These are phyloP conservation scores for Euphorbia corollata DNA, from an alignment of 441 rosid species.

Conservation along the genomic window DNA sequence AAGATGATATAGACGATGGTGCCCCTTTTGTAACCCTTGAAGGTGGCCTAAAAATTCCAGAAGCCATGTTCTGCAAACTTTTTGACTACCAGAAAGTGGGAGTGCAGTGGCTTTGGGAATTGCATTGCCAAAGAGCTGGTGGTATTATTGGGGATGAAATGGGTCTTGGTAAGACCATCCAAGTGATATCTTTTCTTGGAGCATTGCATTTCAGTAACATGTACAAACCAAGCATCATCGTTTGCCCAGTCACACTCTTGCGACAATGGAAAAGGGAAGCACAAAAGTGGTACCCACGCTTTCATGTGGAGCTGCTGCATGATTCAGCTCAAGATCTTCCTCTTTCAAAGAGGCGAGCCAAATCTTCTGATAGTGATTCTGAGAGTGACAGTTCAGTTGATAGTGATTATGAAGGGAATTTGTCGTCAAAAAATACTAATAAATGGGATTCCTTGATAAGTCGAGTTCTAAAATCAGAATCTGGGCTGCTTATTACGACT, in stretches of 20 bases:
- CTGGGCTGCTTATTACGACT: slow-evolving; percentile 81
- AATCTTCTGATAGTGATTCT: slow-evolving; percentile 55
- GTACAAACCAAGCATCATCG: slow-evolving; percentile 85
- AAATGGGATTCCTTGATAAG: slow-evolving; percentile 81
- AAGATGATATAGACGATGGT: slow-evolving; percentile 33
- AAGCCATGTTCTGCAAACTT: slow-evolving; percentile 55
- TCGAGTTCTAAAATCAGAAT: slow-evolving; percentile 60
- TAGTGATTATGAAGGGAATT: slow-evolving; percentile 48
- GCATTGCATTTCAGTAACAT: slow-evolving; percentile 83
- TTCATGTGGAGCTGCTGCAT: slow-evolving; percentile 77
- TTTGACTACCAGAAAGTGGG: slow-evolving; percentile 97
- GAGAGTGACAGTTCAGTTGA: slow-evolving; percentile 65
- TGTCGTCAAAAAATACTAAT: slow-evolving; percentile 39
- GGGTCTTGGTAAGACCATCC: slow-evolving; percentile 97
- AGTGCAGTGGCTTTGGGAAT: slow-evolving; percentile 98
- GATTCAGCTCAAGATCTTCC: slow-evolving; percentile 74
- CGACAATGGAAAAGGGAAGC: slow-evolving; percentile 97
- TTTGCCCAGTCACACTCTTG: slow-evolving; percentile 91
- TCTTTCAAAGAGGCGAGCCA: slow-evolving; percentile 35
- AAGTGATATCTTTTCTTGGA: slow-evolving; percentile 85
- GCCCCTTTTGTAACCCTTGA: slow-evolving; percentile 55
- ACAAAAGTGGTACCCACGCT: slow-evolving; percentile 66
- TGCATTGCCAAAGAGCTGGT: slow-evolving; percentile 97
- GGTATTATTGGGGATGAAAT: slow-evolving; percentile 98
- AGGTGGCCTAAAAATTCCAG: slow-evolving; percentile 82